Evolutionary conservation across 1,284 basidiomycete species (phyloP).

Genomic region (Microbotryomycetes sp.): DNA sequence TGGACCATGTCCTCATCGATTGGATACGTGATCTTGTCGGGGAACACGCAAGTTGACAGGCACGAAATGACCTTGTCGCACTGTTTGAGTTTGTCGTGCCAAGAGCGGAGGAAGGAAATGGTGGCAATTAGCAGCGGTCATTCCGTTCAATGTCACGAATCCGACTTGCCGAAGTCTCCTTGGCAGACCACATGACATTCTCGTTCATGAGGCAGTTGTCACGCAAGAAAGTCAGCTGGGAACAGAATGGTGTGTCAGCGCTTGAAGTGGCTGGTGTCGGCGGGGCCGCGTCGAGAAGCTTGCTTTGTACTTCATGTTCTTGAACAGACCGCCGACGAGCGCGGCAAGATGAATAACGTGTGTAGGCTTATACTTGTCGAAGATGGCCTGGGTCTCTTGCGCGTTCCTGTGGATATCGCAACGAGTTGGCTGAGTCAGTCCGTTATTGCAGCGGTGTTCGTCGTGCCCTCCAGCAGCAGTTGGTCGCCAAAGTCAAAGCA

Average conservation of each 20-base stretch:
- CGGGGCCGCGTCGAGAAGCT: constrained; percentile 13
- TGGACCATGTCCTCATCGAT: constrained; percentile 86
- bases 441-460: no score
- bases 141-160: neutral
- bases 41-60: constrained; percentile 81
- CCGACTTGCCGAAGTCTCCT: constrained; percentile 49
- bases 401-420: constrained; percentile 25
- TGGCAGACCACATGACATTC: constrained; percentile 68
- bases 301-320: constrained; percentile 83
- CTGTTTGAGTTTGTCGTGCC: constrained; percentile 15
- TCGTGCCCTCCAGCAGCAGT: no score
- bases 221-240: constrained; percentile 70
- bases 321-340: constrained; percentile 78
- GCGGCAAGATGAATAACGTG: constrained; percentile 69
- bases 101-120: neutral
- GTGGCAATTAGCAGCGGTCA: neutral
- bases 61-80: constrained; percentile 72
- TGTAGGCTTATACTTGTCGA: constrained; percentile 79
- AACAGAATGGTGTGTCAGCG: neutral
- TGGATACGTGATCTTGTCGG: constrained; percentile 71
- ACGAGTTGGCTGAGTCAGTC: no score
- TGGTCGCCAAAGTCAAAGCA: no score
- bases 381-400: constrained; percentile 48
- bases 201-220: constrained; percentile 89
- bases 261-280: neutral